Evolutionary conservation across 768 basidiomycete species (phyloP), one percentile per base, ranked within the genome.

Genomic region (Ephemerocybe angulata): DNA sequence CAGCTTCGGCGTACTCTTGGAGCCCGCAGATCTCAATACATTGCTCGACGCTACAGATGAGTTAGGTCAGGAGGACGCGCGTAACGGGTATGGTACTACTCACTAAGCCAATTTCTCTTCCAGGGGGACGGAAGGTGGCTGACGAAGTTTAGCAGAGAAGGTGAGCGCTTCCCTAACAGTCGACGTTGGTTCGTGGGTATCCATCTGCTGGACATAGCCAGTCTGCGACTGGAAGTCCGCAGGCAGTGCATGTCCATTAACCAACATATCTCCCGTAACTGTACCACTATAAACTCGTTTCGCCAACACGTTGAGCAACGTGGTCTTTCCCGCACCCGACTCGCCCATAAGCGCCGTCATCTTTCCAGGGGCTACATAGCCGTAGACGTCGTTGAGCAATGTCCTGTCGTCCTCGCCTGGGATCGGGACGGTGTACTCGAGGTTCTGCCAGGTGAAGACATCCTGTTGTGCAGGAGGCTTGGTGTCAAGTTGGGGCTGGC

Each of bases 161-260:
- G 87, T 68, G 1, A 94, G 75, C 1, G 91, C 90, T 63, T 94
- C 90, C 22, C 88, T 83, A 24, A 94, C 91, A 6, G 91, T 93
- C 2, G 82, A 67, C 7, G 84, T 82, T n/a, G 83, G 81, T 38
- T 86, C 75, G 69, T 94, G 93, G 0, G 84, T 87, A 61, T 92
- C 90, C 76, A 83, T 82, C 66, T 96, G 93, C 63, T 95, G 91
- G 55, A 84, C 87, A 63, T 93, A 94, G 0, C 88, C 91, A 63
- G 83, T 86, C 72, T 87, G 85, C 57, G 86, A 72, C 59, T 80
- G 78, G 65, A 86, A 88, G 61, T 87, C 81, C 0, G 70, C 63
- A 3, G 83, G 84, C 17, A 80, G 70, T 0, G 67, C 51, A 46
- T 77, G 78, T 0, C 83, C 77, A 65, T 87, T 79, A 59, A 88